Evolutionary conservation across 169 alveolate genomes (phyloP).

Genomic region (Babesia sp.): DNA sequence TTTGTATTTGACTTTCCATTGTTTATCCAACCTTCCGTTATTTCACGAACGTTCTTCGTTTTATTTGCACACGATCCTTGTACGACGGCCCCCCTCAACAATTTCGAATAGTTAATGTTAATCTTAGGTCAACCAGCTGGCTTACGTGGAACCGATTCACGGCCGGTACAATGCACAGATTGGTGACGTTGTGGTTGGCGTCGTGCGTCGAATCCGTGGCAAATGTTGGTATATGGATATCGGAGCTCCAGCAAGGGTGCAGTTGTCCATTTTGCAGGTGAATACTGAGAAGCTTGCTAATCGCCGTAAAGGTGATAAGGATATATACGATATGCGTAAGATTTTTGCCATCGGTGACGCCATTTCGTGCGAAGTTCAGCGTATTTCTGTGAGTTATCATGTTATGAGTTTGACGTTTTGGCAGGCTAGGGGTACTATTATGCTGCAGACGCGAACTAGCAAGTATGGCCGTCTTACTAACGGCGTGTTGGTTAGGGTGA

Average conservation of each 20-base stretch:
- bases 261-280: conserved; percentile 85
- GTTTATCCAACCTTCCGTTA: no score
- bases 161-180: conserved; percentile 82
- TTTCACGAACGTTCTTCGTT: no score
- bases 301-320: conserved; percentile 88
- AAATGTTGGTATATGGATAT: conserved; percentile 90
- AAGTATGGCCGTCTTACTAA: conserved; percentile 88
- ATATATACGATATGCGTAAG: conserved; percentile 87
- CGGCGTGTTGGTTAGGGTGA: conserved; percentile 86
- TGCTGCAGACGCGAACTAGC: conserved; percentile 88
- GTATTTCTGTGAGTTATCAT: conserved; percentile 64
- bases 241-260: conserved; percentile 85
- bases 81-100: neutral
- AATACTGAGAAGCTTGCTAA: conserved; percentile 87
- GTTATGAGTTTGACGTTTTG: neutral
- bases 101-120: neutral
- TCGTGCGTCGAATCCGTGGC: conserved; percentile 76
- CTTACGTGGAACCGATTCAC: conserved; percentile 81
- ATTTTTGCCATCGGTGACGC: conserved; percentile 86
- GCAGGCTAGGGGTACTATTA: conserved; percentile 80
- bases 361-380: conserved; percentile 90
- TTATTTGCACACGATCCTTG: neutral
- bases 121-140: conserved; percentile 77
- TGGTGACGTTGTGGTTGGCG: conserved; percentile 85
- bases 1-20: neutral